phyloP scores from a whole-genome alignment of 164 flowering plant genomes.

The Annona cherimola region DNA sequence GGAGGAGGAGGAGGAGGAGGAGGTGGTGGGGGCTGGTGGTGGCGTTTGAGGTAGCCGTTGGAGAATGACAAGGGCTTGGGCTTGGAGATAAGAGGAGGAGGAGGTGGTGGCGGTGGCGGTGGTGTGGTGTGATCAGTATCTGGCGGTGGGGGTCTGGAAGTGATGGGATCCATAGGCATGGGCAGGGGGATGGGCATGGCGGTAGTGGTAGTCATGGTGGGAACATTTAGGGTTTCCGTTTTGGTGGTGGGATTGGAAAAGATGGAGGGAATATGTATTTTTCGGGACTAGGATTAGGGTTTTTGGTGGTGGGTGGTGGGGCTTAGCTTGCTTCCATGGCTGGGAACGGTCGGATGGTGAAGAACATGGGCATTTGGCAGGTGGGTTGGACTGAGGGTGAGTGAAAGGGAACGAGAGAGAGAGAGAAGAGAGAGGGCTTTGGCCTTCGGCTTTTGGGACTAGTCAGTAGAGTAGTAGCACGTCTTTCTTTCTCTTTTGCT shows the following conservation, averaged over 20 bases:
- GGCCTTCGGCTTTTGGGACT: too few relatives aligned
- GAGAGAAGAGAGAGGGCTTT: background rate
- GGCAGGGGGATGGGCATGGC: too few relatives aligned
- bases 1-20: constrained; percentile 16
- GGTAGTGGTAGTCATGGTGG: background rate
- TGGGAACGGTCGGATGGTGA: constrained; percentile 20
- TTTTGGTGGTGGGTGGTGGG: background rate
- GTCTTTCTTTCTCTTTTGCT: too few relatives aligned
- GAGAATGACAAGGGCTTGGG: constrained; percentile 25
- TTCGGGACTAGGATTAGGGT: background rate
- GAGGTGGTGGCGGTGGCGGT: constrained; percentile 14
- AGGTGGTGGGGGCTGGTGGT: too few relatives aligned
- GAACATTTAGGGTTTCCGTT: background rate
- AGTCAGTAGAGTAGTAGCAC: too few relatives aligned
- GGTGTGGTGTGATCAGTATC: background rate
- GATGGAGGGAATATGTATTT: background rate
- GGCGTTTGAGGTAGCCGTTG: constrained; percentile 39
- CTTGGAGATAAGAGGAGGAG: constrained; percentile 8
- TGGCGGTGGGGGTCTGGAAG: background rate
- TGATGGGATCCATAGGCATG: constrained; percentile 2
- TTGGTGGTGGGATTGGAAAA: background rate
- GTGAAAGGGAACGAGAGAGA: background rate
- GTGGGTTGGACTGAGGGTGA: too few relatives aligned
- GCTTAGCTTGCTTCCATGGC: background rate
- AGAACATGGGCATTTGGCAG: constrained; percentile 7